Base-by-base conservation (phyloP, 371 early-diverging fungal genomes). In the Mucor saturninus region DNA sequence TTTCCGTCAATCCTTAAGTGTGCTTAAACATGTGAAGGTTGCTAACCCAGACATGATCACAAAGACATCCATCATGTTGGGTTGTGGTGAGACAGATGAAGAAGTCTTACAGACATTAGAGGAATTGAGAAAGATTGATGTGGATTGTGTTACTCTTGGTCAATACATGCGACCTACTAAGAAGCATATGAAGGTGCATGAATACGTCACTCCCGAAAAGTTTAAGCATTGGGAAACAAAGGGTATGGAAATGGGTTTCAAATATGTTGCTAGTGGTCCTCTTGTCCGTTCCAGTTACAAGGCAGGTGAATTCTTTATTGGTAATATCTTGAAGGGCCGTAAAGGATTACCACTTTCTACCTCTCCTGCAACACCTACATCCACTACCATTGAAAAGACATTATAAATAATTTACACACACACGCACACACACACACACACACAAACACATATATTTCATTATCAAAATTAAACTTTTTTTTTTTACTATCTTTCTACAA, bases 101-200 rank as follows among this genome's bases (percentile, higher is more conserved):
- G 97, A 98, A 72, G 94, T 98, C 0, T 61, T 90, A 64, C 86
- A 93, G 51, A 90, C 99, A 0, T 73, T 98, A 72, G 85, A 91
- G 68, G 98, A 92, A 59, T 75, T 98, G 62, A 80, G 97, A 62
- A 81, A 86, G 42, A 82, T 86, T 3, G 86, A 91, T 39, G 98
- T 98, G n/a, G 99, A 98, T 70, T 93, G 94, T 43, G 87, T 98
- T 28, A 98, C 99, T 10, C 83, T 98, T 62, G 99, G 99, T n/a
- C 99, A 98, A 77, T 98, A 98, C 75, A 98, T 98, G 99, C 89
- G 96, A 55, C 99, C 99, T 28, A 98, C 99, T 31, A 98, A 95
- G 84, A 90, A 93, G 69, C 98, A 98, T 75, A 95, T 98, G 96
- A 97, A 97, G 84, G 97, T 98, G 4, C 84, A 85, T 63, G 96